Evolutionary conservation across 1,284 basidiomycete species (phyloP).

Genomic region (Moesziomyces antarcticus): DNA sequence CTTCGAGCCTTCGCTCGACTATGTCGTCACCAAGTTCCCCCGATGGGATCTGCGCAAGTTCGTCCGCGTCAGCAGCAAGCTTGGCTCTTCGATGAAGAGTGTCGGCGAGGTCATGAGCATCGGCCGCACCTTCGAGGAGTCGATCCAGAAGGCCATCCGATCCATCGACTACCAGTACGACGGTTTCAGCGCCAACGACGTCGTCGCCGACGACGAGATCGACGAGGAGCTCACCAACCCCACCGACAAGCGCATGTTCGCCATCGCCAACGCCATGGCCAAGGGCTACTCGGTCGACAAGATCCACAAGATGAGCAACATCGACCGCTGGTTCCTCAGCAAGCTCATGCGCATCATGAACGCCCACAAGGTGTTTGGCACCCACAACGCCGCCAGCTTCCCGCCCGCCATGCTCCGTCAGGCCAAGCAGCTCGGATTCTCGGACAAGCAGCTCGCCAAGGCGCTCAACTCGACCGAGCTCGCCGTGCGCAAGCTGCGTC

Average conservation of each 20-base stretch:
- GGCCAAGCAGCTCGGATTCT: conserved; percentile 95
- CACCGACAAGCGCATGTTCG: conserved; percentile 91
- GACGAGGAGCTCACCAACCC: conserved; percentile 88
- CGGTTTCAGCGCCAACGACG: conserved; percentile 90
- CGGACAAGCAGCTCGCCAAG: conserved; percentile 86
- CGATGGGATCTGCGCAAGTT: conserved; percentile 99
- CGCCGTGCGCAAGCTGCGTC: conserved; percentile 84
- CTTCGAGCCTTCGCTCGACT: conserved; percentile 97
- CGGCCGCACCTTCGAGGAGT: conserved; percentile 96
- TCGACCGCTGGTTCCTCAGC: conserved; percentile 97
- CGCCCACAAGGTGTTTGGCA: conserved; percentile 70
- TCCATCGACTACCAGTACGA: conserved; percentile 93
- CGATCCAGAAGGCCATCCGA: conserved; percentile 95
- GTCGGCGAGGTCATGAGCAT: conserved; percentile 99
- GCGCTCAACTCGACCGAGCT: conserved; percentile 87
- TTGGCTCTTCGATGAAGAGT: conserved; percentile 79
- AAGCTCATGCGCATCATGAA: conserved; percentile 74
- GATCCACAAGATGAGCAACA: conserved; percentile 95
- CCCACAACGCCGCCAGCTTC: conserved; percentile 78
- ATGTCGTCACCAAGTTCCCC: conserved; percentile 97
- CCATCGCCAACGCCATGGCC: conserved; percentile 87
- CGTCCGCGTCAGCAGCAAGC: conserved; percentile 69
- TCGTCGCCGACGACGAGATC: conserved; percentile 76
- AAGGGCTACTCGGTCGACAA: conserved; percentile 93
- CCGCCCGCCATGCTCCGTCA: conserved; percentile 77